phyloP scores from a whole-genome alignment of 1,139 yeast genomes.

The Magnusiomyces starmeri region DNA sequence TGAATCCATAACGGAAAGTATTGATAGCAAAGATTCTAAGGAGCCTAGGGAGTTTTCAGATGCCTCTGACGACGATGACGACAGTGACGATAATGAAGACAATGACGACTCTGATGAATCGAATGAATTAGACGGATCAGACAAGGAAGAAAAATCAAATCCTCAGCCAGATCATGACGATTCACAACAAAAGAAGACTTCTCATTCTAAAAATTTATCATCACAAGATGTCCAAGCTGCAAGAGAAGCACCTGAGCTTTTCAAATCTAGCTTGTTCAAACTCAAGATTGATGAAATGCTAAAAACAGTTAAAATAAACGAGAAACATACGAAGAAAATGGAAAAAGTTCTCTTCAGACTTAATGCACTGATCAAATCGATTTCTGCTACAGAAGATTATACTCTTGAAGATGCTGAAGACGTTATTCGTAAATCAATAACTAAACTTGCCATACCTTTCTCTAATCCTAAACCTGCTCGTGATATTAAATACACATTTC shows the following conservation, averaged over 20 bases:
- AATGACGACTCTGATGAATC: constrained; percentile 8
- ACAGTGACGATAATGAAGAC: not conserved
- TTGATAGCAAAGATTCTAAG: not conserved
- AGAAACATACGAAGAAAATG: constrained; percentile 53
- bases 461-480: constrained; percentile 79
- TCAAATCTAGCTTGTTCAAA: constrained; percentile 90
- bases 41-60: not conserved
- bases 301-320: constrained; percentile 69
- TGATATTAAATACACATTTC: constrained; percentile 60
- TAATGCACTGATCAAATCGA: constrained; percentile 57
- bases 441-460: constrained; percentile 64
- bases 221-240: constrained; percentile 89
- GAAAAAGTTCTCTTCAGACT: constrained; percentile 74
- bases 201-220: constrained; percentile 34
- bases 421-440: constrained; percentile 42
- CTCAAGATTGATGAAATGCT: constrained; percentile 86
- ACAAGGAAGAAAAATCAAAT: not conserved
- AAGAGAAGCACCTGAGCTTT: constrained; percentile 86
- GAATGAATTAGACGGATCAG: not conserved
- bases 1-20: too few species aligned
- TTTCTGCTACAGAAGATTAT: constrained; percentile 51
- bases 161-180: not conserved
- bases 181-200: not conserved
- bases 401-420: constrained; percentile 45
- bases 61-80: not conserved